Conservation (phyloP, 2,329 filamentous ascomycete genomes). For the Microdochium paspali region DNA sequence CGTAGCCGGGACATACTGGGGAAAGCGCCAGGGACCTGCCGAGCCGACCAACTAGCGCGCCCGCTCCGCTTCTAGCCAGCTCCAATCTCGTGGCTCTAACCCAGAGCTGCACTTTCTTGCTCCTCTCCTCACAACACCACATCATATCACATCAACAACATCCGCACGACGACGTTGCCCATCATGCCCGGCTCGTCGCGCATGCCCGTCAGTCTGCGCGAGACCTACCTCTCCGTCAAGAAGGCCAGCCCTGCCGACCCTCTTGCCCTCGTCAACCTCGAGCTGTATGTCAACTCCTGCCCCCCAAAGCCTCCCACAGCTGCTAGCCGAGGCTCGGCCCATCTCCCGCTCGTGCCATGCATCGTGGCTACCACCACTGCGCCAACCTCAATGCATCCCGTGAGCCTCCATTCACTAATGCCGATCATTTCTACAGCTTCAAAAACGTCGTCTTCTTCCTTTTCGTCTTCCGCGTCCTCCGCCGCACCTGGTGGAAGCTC, state of each 20-base stretch:
- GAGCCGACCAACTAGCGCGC: not conserved
- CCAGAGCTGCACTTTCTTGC: not conserved
- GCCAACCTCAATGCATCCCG: slow-evolving; percentile 1
- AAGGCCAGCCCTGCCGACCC: slow-evolving; percentile 45
- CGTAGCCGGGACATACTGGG: not conserved
- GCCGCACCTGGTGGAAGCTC: slow-evolving; percentile 72
- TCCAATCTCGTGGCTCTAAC: not conserved
- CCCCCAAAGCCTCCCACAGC: slow-evolving; percentile 2
- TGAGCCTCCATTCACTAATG: not conserved
- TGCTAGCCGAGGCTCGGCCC: not conserved
- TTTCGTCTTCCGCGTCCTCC: slow-evolving; percentile 76
- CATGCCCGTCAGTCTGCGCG: slow-evolving; percentile 62
- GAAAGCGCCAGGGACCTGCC: not conserved
- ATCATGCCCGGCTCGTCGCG: slow-evolving; percentile 58
- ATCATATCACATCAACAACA: too few relatives aligned
- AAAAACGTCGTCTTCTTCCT: slow-evolving; percentile 84
- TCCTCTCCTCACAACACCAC: too few relatives aligned
- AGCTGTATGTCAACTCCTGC: slow-evolving; percentile 45
- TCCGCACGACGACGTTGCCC: too few relatives aligned
- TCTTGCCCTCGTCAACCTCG: slow-evolving; percentile 53
- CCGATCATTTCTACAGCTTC: slow-evolving; percentile 39
- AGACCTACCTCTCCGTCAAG: slow-evolving; percentile 54
- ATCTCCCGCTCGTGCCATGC: too few relatives aligned
- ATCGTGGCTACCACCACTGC: too few relatives aligned
- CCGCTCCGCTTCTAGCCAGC: not conserved